Evolutionary conservation across 129 eudicot species (phyloP).

Genomic region (Sambucus nigra): DNA sequence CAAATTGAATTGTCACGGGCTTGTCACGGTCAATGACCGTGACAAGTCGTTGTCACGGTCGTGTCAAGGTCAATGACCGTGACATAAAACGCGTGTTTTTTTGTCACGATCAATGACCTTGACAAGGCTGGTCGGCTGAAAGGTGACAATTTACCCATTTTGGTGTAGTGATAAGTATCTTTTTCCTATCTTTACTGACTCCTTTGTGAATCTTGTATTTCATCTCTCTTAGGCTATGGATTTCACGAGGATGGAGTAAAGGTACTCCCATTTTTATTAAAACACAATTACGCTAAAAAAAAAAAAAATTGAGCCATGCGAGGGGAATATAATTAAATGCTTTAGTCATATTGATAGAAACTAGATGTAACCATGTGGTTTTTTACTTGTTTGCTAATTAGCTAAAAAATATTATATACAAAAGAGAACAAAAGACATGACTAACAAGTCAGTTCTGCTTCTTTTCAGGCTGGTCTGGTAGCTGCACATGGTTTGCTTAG

Average conservation of each 20-base stretch:
- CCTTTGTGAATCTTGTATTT: neutral
- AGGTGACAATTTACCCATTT: no score
- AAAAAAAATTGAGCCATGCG: no score
- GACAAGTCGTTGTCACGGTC: no score
- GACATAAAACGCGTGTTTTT: no score
- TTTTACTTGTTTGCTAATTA: no score
- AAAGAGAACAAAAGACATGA: neutral
- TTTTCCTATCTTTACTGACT: neutral
- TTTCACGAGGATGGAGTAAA: conserved; percentile 96
- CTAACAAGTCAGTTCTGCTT: neutral
- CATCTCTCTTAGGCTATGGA: conserved; percentile 60
- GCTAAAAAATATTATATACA: neutral
- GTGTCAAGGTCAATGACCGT: no score
- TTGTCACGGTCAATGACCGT: no score
- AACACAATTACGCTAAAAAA: neutral
- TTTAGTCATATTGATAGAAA: neutral
- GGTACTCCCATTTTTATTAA: conserved; percentile 25
- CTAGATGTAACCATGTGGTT: neutral
- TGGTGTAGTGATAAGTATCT: no score
- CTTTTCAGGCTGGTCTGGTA: conserved; percentile 62
- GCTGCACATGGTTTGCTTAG: conserved; percentile 61
- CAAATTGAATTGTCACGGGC: no score
- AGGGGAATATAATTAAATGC: neutral
- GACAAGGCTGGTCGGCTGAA: no score
- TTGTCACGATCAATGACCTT: no score